These are phyloP conservation scores for Rhizomucor pusillus DNA, from an alignment of 371 early-diverging fungal genomes.

Conservation along the genomic window DNA sequence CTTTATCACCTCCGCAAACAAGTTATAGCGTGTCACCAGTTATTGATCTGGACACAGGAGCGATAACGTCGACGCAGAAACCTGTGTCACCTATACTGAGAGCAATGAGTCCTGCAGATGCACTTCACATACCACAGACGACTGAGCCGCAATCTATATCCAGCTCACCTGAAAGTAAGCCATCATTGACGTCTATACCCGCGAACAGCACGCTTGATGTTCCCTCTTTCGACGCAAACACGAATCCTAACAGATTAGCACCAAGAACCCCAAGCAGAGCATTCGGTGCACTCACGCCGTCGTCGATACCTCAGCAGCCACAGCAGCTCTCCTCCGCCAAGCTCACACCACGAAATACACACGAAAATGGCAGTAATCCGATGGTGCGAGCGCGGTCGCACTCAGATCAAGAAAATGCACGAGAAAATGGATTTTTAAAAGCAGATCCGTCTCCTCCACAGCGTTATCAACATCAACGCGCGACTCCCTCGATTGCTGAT, in stretches of 20 bases:
- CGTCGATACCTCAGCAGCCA: slow-evolving; percentile 7
- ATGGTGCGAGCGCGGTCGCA: slow-evolving; percentile 41
- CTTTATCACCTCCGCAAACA: slow-evolving; percentile 1
- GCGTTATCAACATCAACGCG: slow-evolving; percentile 8
- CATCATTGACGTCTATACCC: not conserved
- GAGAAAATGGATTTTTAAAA: slow-evolving; percentile 1
- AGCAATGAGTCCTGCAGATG: slow-evolving; percentile 11
- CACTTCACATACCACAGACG: slow-evolving; percentile 3
- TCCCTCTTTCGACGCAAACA: not conserved
- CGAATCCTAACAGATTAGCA: not conserved
- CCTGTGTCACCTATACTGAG: slow-evolving; percentile 5
- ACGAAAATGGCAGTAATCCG: slow-evolving; percentile 11
- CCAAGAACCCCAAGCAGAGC: slow-evolving; percentile 5
- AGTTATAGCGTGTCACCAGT: slow-evolving; percentile 10
- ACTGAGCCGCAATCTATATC: not conserved
- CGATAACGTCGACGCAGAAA: slow-evolving; percentile 2
- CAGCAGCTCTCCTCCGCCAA: not conserved
- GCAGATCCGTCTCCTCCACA: slow-evolving; percentile 6
- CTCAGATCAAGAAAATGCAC: slow-evolving; percentile 28
- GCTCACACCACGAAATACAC: not conserved
- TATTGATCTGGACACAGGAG: slow-evolving; percentile 15
- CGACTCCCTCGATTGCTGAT: slow-evolving; percentile 5
- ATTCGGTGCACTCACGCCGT: slow-evolving; percentile 4
- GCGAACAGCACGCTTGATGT: not conserved
- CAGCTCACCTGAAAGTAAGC: not conserved